Base-by-base conservation (phyloP, 257 asterid genomes). In the Paraleonurus japonicus region DNA sequence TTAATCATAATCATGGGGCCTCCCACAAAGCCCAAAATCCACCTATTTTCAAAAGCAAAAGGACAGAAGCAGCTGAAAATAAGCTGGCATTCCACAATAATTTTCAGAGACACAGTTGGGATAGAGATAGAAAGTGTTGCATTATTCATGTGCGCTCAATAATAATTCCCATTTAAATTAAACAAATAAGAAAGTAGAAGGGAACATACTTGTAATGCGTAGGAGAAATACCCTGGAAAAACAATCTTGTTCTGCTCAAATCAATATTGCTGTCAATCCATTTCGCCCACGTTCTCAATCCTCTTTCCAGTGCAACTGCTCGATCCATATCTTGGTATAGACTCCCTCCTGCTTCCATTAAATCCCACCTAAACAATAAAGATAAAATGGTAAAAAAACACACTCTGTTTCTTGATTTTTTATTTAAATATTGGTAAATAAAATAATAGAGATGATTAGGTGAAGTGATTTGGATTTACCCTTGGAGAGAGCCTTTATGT, bases 141-240 rank as follows among this genome's bases (percentile, higher is more conserved):
- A 61, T 16, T 55, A 57, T 20, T 67, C 72, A 43, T 37, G 17
- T 57, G 4, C 59, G 7, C 6, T n/a, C 62, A 57, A 74, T 66
- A 28, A 57, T 37, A 65, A 7, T 13, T 13, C 7, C 20, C 7
- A 51, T 17, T 15, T 23, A 12, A 70, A 53, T 0, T 17, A 2
- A 11, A 62, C 24, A 72, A 13, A 19, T 13, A 0, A 15, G 5
- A 1, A 20, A 4, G 30, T 0, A 8, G 41, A 13, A 41, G 43
- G 35, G 3, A 24, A 70, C 87, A 47, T 87, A 94, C 99, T 85
- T 78, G 88, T 91, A 89, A 53, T 94, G 99, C 12, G 96, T 88
- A 53, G 99, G 99, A 41, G 99, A 94, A 81, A 92, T 83, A 50
- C 95, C 83, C 83, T 94, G 98, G 67, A 94, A 94, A 77, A 94